Evolutionary conservation across 345 rosid species (phyloP).

Genomic region (Arabidopsis suecica): DNA sequence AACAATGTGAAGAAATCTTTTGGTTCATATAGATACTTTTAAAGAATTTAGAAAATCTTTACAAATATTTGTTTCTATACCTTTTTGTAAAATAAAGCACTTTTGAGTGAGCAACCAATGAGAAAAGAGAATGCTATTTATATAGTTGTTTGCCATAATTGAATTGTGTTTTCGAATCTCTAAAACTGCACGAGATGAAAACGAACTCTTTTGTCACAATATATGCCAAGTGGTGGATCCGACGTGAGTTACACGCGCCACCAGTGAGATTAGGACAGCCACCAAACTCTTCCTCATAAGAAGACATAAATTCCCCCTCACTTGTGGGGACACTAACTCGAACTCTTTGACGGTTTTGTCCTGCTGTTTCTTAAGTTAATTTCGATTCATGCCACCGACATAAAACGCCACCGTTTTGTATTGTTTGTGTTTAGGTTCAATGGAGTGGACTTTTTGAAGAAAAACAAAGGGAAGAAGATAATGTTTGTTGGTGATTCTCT

Average conservation of each 20-base stretch:
- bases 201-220: constrained; percentile 18
- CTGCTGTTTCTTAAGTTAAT: background rate
- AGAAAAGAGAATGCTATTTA: constrained; percentile 30
- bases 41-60: constrained; percentile 10
- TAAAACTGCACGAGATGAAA: constrained; percentile 21
- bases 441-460: constrained; percentile 59
- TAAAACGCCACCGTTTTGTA: background rate
- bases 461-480: constrained; percentile 63
- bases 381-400: background rate
- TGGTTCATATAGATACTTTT: background rate
- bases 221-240: constrained; percentile 22
- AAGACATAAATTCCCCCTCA: constrained; percentile 37
- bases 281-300: constrained; percentile 33
- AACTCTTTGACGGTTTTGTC: constrained; percentile 12
- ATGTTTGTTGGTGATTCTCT: constrained; percentile 87
- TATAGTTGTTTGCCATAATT: constrained; percentile 32
- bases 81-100: constrained; percentile 27
- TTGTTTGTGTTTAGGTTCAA: constrained; percentile 52
- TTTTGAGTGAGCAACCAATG: constrained; percentile 30
- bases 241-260: constrained; percentile 41
- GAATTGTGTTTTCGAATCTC: constrained; percentile 34
- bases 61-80: background rate
- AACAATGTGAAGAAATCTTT: constrained; percentile 17
- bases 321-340: constrained; percentile 39
- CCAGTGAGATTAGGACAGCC: constrained; percentile 23